A percentile compares a stretch with the other conserved stretches of the same genome.
These are phyloP conservation scores for Peziza echinospora DNA, from an alignment of 495 filamentous ascomycete genomes.

Conservation along the genomic window DNA sequence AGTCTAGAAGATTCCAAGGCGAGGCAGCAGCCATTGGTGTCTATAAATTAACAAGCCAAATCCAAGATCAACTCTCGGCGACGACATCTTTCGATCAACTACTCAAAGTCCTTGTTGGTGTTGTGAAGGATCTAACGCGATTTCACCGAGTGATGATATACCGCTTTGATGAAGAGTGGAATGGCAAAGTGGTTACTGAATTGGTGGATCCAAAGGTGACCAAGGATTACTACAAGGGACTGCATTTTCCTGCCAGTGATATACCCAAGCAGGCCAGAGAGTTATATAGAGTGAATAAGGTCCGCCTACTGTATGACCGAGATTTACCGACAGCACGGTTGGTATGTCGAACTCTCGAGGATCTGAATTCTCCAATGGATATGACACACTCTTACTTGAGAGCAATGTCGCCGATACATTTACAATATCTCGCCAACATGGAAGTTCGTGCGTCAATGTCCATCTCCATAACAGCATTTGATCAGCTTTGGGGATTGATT, in stretches of 20 bases:
- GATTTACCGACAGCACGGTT: conserved; percentile 57
- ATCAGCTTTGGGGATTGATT: conserved; percentile 75
- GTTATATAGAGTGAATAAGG: conserved; percentile 61
- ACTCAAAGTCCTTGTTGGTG: conserved; percentile 53
- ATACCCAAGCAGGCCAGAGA: conserved; percentile 74
- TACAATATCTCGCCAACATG: conserved; percentile 87
- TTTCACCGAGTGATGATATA: conserved; percentile 91
- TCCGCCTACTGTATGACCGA: conserved; percentile 55
- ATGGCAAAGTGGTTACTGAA: conserved; percentile 73
- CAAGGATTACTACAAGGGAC: conserved; percentile 68
- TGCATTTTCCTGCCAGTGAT: conserved; percentile 80
- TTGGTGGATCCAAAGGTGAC: conserved; percentile 61
- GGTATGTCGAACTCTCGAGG: conserved; percentile 56
- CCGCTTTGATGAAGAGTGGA: conserved; percentile 67
- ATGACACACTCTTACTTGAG: conserved; percentile 68
- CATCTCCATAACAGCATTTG: conserved; percentile 71
- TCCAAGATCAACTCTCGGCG: conserved; percentile 55
- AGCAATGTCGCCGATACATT: conserved; percentile 74
- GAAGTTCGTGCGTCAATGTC: conserved; percentile 80
- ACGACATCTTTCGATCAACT: conserved; percentile 39
- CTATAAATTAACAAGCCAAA: conserved; percentile 78
- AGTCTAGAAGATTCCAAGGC: conserved; percentile 50
- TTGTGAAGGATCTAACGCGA: conserved; percentile 68
- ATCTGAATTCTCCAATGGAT: conserved; percentile 60
- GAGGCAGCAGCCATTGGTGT: conserved; percentile 85